Base-by-base conservation (phyloP, 176 grass and related monocot genomes). In the Oryza brachyantha region DNA sequence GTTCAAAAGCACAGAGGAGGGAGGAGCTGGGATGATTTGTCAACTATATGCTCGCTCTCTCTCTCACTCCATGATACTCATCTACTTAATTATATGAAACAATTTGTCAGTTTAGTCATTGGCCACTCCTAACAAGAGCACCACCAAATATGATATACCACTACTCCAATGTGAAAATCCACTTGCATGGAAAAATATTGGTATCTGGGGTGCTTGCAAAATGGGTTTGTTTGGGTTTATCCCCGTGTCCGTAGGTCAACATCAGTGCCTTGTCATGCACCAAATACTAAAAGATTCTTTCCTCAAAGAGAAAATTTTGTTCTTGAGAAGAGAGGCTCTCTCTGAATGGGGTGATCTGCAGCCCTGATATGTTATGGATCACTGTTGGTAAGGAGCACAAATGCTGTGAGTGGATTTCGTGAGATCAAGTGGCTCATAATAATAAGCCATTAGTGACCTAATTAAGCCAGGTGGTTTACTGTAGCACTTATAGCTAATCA, bases 151-250 rank as follows among this genome's bases (percentile, higher is more conserved):
- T 26, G 64, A 24, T 70, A 68, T 61, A 10, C 40, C 9, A 64
- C 50, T 26, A 79, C 34, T 58, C 34, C 27, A 48, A 27, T 64
- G 66, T 28, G 24, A 61, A 73, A 86, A 39, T 32, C 77, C 85
- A 91, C 77, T 84, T 88, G 85, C 59, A 5, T 38, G 12, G 36
- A 21, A 66, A 84, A 62, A 28, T 79, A 70, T 76, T 46, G 84
- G 76, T 45, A 68, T 70, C 40, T 7, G 57, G 79, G 62, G 64
- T 52, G 76, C 25, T 11, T 39, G 60, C 70, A 62, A 68, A 91
- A 86, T 78, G 70, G 84, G 87, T 72, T 89, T 82, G 73, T 83
- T 87, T 59, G 69, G 76, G 72, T 76, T 85, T 87, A 89, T 94
- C 78, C 84, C 72, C 46, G 36, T 76, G 32, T 80, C 85, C 75